phyloP scores from a whole-genome alignment of 2,329 filamentous ascomycete genomes.

The Colletotrichum sp. region DNA sequence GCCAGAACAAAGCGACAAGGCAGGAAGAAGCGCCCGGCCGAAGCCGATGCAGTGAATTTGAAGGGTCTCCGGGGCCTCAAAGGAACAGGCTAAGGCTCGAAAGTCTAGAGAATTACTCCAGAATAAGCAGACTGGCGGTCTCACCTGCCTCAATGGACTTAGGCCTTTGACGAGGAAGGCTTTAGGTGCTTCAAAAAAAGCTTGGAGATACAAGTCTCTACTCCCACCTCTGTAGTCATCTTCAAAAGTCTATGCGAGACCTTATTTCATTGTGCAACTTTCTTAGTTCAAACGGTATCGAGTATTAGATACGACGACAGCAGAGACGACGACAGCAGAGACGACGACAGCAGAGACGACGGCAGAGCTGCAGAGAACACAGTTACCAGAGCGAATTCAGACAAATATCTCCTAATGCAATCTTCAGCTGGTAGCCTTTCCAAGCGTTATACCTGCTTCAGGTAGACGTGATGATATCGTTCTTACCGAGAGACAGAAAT shows the following conservation, averaged over 20 bases:
- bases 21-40: accelerated
- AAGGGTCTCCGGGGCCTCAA: not conserved
- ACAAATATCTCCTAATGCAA: not conserved
- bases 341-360: not conserved
- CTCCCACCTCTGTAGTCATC: not conserved
- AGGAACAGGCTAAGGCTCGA: not conserved
- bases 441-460: not conserved
- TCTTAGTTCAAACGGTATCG: not conserved
- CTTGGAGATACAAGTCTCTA: too few relatives aligned
- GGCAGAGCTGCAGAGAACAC: not conserved
- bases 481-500: not conserved
- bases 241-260: not conserved
- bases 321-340: too few relatives aligned
- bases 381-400: not conserved
- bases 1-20: not conserved
- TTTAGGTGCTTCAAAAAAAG: not conserved
- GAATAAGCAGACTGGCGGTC: not conserved
- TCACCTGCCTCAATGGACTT: not conserved
- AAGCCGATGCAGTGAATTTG: not conserved
- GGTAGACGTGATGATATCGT: not conserved
- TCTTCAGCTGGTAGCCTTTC: not conserved
- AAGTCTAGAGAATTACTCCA: not conserved
- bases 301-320: not conserved
- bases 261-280: not conserved
- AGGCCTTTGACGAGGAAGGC: not conserved